phyloP scores from a whole-genome alignment of 2,329 filamentous ascomycete genomes.

The Beauveria asiatica region DNA sequence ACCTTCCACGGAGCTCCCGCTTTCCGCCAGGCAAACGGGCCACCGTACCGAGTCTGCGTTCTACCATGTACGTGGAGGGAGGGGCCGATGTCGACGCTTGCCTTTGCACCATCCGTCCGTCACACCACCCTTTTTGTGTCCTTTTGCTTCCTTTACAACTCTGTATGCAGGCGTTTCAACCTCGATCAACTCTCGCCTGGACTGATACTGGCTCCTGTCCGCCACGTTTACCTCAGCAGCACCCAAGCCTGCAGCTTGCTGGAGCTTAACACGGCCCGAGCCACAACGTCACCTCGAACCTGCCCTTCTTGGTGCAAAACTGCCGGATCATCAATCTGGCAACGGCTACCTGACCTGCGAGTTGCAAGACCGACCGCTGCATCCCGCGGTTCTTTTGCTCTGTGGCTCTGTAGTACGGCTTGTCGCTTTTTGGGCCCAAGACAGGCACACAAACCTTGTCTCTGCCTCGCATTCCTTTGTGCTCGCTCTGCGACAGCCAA shows the following conservation, averaged over 20 bases:
- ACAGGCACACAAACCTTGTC: not conserved
- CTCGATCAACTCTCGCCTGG: not conserved
- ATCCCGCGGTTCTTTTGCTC: not conserved
- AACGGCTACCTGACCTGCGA: not conserved
- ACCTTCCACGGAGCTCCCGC: conserved; percentile 11
- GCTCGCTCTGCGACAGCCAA: not conserved
- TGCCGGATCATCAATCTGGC: not conserved
- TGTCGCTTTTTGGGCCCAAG: not conserved
- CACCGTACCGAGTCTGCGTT: conserved; percentile 9
- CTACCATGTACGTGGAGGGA: conserved; percentile 6
- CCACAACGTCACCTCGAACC: not conserved
- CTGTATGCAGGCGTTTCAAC: not conserved
- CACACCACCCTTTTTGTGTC: not conserved
- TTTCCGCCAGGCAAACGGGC: conserved; percentile 10
- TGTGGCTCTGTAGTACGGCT: not conserved
- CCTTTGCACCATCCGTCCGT: conserved; percentile 5
- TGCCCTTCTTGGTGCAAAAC: not conserved
- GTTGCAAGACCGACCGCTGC: not conserved
- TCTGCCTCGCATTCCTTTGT: not conserved
- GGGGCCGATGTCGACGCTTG: conserved; percentile 6
- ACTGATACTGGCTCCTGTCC: not conserved
- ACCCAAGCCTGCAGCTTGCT: not conserved
- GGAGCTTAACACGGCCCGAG: not conserved
- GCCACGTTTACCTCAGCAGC: not conserved
- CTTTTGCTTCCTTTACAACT: not conserved